Evolutionary conservation across 192 early-diverging fungal species (phyloP), one percentile per base, ranked within the genome.

Genomic region (Coemansia sp.): DNA sequence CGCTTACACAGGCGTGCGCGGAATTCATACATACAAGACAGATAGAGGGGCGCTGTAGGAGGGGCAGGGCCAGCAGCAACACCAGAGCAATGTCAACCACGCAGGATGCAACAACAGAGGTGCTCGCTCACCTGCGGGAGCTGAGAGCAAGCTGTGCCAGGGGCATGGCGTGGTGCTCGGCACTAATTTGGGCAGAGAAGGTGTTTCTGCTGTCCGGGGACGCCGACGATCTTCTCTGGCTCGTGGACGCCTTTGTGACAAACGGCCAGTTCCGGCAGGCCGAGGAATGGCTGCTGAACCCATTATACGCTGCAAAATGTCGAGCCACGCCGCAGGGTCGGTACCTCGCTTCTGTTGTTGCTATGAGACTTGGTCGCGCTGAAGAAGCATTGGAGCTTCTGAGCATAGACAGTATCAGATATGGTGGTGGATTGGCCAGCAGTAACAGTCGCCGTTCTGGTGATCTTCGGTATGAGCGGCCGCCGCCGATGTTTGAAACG

Each of bases 201-300:
- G 63, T 69, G 4, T 55, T 77, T 32, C 42, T 83, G 12, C 41
- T 83, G 16, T 72, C 80, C 0, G 69, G 54, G 46, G 65, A 61
- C 42, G 64, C 59, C 6, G 74, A 76, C 13, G 80, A 83, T 36
- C 39, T 83, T 40, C 64, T 83, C 1, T 83, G 80, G 80, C 63
- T 83, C 10, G 72, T 66, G 15, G 76, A 83, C 42, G 80, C 80
- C 8, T 63, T 83, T 12, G 80, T 83, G 41, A 78, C 80, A 9
- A 83, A 83, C 37, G 76, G 80, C 1, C 80, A 83, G 65, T 83
- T 77, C 39, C 60, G 80, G 1, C 80, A 83, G 39, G 76, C 80
- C 0, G 80, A 83, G 37, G 80, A 83, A 39, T 77, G 76, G 63
- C 56, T 83, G 12, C 58, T 70, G 4, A 71, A 69, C 21, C 72